Conservation (phyloP, 345 rosid genomes). For the Theobroma cacao region DNA sequence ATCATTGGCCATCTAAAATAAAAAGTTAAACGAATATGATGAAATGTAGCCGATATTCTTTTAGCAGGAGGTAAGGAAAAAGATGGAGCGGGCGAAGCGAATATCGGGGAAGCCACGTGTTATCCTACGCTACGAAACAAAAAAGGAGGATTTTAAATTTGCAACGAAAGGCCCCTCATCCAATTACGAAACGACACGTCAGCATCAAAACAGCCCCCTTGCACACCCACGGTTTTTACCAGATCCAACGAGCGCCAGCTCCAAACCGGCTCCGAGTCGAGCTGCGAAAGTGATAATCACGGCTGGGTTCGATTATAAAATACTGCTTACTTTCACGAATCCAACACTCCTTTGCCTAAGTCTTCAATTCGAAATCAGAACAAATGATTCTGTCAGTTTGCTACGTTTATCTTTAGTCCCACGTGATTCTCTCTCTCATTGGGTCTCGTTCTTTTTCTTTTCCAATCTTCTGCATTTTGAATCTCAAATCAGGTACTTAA, state of each 20-base stretch:
- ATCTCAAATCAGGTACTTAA: conserved; percentile 11
- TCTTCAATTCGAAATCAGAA: neutral
- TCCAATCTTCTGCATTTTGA: conserved; percentile 8
- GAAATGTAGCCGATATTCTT: too few relatives aligned
- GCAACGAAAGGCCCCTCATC: neutral
- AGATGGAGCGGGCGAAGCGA: too few relatives aligned
- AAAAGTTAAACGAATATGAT: too few relatives aligned
- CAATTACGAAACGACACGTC: neutral
- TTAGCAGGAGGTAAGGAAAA: too few relatives aligned
- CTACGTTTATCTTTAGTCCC: neutral
- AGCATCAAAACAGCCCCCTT: neutral
- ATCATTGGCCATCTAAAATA: too few relatives aligned
- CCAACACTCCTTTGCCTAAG: neutral
- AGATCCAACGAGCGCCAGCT: neutral
- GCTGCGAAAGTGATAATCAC: neutral
- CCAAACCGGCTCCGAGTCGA: neutral
- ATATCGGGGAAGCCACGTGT: too few relatives aligned
- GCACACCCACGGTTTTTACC: neutral
- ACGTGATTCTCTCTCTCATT: neutral
- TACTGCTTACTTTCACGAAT: neutral
- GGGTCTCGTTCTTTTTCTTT: neutral
- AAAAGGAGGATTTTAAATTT: neutral
- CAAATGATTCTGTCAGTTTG: neutral
- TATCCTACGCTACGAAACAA: neutral
- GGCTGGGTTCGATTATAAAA: conserved; percentile 2